Evolutionary conservation across 441 rosid species (phyloP), one percentile per base, ranked within the genome.

Genomic region (Biscutella laevigata): DNA sequence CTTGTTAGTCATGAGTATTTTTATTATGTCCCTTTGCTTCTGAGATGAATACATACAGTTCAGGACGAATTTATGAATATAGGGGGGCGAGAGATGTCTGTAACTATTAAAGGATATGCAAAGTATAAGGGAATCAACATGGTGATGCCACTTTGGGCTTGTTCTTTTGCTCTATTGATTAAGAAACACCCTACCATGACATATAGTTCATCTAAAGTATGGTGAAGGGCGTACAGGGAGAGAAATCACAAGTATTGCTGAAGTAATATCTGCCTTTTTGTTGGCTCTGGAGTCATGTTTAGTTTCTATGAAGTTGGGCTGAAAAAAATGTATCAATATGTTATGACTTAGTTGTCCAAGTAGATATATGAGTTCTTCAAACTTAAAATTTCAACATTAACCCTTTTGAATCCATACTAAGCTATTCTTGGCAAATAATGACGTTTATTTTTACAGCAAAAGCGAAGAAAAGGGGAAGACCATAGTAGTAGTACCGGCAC

Each of bases 381-480:
- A 22, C 16, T 45, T 50, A 45, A 30, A 35, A 10, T 53, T 33
- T 36, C 27, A 46, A 14, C 11, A 11, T 22, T 13, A 30, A 7
- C 7, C 40, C 4, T 3, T 32, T 28, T 44, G 1, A 5, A 45
- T 26, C 2, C 3, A 24, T 41, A 40, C 11, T 4, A 12, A 44
- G 24, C 14, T 21, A 35, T 3, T 58, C 2, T 42, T 21, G 33
- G 40, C 54, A 44, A 62, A 62, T n/a, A 53, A 27, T 48, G n/a
- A 3, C 26, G 20, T 53, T 40, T 17, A 5, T 62, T 67, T 71
- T 67, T 52, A 35, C 83, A 89, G 99, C 78, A 95, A 74, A 94
- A 94, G 64, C 77, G 91, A 61, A 86, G 94, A 72, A 92, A 92
- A 78, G 74, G 82, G 33, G 95, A 92, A 30, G 96, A 88, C 35